These are phyloP conservation scores for Passalora sequoiae DNA, from an alignment of 2,329 filamentous ascomycete genomes.

Conservation along the genomic window DNA sequence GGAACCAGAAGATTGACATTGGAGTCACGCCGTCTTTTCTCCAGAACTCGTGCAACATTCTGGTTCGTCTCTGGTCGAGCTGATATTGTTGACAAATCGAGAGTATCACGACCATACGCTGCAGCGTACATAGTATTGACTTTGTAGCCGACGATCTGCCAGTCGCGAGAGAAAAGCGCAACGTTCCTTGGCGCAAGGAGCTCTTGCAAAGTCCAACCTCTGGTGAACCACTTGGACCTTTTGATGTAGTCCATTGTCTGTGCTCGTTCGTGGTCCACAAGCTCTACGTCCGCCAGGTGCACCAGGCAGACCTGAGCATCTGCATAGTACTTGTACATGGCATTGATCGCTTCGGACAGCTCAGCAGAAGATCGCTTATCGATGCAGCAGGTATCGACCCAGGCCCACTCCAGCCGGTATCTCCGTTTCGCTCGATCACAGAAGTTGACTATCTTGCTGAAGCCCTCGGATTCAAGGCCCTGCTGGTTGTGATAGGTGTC, in stretches of 20 bases:
- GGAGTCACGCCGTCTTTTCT: too few species aligned
- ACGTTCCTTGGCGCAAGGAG: constrained; percentile 17
- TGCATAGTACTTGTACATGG: constrained; percentile 14
- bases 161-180: constrained; percentile 8
- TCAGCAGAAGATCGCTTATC: constrained; percentile 18
- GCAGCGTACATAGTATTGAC: too few species aligned
- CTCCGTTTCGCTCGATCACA: not conserved
- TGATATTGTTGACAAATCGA: too few species aligned
- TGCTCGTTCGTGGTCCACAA: not conserved
- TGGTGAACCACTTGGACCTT: constrained; percentile 9
- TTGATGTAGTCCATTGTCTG: not conserved
- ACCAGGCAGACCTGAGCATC: constrained; percentile 1
- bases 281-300: not conserved
- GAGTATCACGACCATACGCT: too few species aligned
- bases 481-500: constrained; percentile 4
- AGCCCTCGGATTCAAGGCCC: constrained; percentile 5
- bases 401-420: constrained; percentile 6
- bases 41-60: too few species aligned
- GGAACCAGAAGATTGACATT: too few species aligned
- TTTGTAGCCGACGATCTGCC: too few species aligned
- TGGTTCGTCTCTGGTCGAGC: too few species aligned
- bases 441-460: constrained; percentile 2
- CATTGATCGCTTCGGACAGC: constrained; percentile 16
- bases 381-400: constrained; percentile 19
- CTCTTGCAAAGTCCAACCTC: constrained; percentile 22